phyloP scores from a whole-genome alignment of 306 rosid genomes.

The Inga leiocalycina region DNA sequence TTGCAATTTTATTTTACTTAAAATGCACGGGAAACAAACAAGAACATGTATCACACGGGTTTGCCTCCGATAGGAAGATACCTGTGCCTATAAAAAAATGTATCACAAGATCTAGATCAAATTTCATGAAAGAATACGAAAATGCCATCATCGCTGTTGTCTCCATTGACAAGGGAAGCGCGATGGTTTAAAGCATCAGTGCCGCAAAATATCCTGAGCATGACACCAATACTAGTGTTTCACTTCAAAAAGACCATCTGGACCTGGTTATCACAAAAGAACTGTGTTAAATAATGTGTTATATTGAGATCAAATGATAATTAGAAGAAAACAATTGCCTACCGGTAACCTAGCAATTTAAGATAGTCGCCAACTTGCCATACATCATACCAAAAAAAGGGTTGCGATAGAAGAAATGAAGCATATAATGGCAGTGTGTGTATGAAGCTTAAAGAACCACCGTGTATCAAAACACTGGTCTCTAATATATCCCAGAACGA shows the following conservation, averaged over 20 bases:
- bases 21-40: constrained; percentile 17
- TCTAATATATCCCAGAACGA: constrained; percentile 1
- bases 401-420: not conserved
- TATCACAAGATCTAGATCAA: constrained; percentile 22
- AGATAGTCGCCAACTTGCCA: not conserved
- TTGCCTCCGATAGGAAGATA: too few species aligned
- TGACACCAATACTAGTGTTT: constrained; percentile 41
- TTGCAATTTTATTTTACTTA: constrained; percentile 36
- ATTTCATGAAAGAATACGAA: constrained; percentile 33
- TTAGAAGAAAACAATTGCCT: constrained; percentile 8
- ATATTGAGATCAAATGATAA: constrained; percentile 19
- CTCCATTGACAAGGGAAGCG: constrained; percentile 18
- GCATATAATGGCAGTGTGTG: not conserved
- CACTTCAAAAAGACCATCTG: constrained; percentile 54
- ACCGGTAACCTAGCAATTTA: constrained; percentile 10
- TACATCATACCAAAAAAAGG: not conserved
- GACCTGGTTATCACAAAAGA: constrained; percentile 43
- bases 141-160: constrained; percentile 1
- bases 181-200: constrained; percentile 10
- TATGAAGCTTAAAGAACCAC: not conserved
- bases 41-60: not conserved
- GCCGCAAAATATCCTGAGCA: constrained; percentile 10
- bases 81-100: not conserved
- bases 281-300: constrained; percentile 24
- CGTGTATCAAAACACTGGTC: not conserved